Evolutionary conservation across 2,329 filamentous ascomycete genomes (phyloP).

Genomic region (Aurifilum marmelostoma): DNA sequence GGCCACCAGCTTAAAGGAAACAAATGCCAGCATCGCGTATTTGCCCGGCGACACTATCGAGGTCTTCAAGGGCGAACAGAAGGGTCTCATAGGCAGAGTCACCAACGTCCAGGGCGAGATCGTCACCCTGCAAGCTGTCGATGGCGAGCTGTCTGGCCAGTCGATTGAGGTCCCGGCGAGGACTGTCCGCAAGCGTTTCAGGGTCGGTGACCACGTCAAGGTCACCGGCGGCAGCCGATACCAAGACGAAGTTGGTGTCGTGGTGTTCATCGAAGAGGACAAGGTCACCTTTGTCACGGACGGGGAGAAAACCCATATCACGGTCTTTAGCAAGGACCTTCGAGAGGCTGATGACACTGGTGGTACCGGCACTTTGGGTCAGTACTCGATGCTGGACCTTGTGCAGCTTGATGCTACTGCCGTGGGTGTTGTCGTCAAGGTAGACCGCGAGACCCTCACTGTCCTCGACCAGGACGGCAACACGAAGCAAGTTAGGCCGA

Average conservation of each 20-base stretch:
- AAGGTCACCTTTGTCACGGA: constrained; percentile 92
- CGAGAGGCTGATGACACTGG: constrained; percentile 91
- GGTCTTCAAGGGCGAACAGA: constrained; percentile 93
- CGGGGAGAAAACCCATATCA: constrained; percentile 90
- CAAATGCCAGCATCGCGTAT: constrained; percentile 79
- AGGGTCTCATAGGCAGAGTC: constrained; percentile 83
- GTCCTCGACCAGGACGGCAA: constrained; percentile 91
- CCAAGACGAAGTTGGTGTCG: constrained; percentile 94
- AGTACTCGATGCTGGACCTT: constrained; percentile 90
- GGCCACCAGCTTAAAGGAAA: constrained; percentile 85
- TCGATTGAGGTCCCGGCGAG: constrained; percentile 91
- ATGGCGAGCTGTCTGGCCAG: constrained; percentile 81
- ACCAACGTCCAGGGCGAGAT: constrained; percentile 89
- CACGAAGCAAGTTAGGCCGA: constrained; percentile 80
- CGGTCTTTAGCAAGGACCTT: constrained; percentile 96
- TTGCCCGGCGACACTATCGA: constrained; percentile 95
- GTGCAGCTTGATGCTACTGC: constrained; percentile 93
- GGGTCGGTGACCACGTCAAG: constrained; percentile 94
- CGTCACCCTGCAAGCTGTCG: constrained; percentile 81
- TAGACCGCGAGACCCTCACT: constrained; percentile 88
- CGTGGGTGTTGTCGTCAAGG: constrained; percentile 90
- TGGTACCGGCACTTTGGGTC: constrained; percentile 79
- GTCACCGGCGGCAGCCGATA: constrained; percentile 96
- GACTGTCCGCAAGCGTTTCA: constrained; percentile 89
- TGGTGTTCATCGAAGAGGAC: constrained; percentile 91